These are phyloP conservation scores for Ophiocordyceps camponoti-rufipedis DNA, from an alignment of 2,329 filamentous ascomycete genomes.

Conservation along the genomic window DNA sequence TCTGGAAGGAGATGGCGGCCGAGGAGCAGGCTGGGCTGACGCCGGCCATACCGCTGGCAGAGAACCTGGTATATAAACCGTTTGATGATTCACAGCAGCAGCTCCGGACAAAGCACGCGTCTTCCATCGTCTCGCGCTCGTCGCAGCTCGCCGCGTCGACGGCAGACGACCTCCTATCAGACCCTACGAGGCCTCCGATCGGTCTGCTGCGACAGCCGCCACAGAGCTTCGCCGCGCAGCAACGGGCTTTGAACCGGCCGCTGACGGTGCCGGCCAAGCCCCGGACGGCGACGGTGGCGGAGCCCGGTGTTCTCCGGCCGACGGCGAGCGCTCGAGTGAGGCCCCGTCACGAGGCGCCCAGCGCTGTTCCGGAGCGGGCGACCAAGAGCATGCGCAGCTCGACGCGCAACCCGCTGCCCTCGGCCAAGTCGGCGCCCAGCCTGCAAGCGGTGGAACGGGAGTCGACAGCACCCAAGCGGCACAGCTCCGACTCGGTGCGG, in stretches of 20 bases:
- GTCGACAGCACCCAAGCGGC: constrained; percentile 8
- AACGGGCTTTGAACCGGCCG: constrained; percentile 34
- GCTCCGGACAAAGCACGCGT: constrained; percentile 13
- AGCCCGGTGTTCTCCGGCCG: not conserved
- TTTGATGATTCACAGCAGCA: constrained; percentile 39
- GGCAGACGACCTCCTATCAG: constrained; percentile 15
- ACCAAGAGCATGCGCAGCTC: constrained; percentile 12
- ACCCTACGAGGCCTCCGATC: constrained; percentile 17
- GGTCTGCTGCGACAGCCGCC: constrained; percentile 33
- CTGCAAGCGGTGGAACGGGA: constrained; percentile 13
- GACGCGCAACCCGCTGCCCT: constrained; percentile 10
- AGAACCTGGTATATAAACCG: constrained; percentile 44
- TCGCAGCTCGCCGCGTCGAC: constrained; percentile 4
- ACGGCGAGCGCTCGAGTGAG: constrained; percentile 7
- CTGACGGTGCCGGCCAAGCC: constrained; percentile 8
- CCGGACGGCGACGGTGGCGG: constrained; percentile 4
- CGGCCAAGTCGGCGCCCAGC: constrained; percentile 9
- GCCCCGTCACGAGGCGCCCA: constrained; percentile 10
- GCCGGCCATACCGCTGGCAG: constrained; percentile 41
- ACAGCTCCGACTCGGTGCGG: constrained; percentile 13
- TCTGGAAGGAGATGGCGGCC: constrained; percentile 49
- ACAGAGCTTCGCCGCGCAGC: constrained; percentile 49
- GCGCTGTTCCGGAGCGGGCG: constrained; percentile 6
- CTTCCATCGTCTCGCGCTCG: constrained; percentile 10
- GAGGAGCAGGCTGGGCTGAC: constrained; percentile 49